Base-by-base conservation (phyloP, 441 rosid genomes). In the Arabidopsis hybrid region DNA sequence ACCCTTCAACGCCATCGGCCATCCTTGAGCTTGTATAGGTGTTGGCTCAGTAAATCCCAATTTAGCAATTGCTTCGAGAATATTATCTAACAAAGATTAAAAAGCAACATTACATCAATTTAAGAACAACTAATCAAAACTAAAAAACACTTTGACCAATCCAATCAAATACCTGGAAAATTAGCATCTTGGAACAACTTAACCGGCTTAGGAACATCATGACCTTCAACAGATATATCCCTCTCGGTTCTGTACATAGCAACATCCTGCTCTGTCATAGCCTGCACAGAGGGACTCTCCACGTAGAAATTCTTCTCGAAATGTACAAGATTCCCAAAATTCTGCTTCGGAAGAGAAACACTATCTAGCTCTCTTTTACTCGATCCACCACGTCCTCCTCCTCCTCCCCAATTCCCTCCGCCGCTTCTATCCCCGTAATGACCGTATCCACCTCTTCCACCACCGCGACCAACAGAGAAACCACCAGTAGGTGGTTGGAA, bases 1-100 rank as follows among this genome's bases (percentile, higher is more conserved):
- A 69, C 97, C 97, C 87, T 90, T 93, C 43, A 95, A 81, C 50
- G 98, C 99, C 99, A 95, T 91, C 1, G 99, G 97, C 98, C 97
- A 93, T 9, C 97, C 98, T 78, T 91, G 97, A 72, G 98, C 84
- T 78, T 95, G 98, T 72, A 95, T 95, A 0, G 99, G 87, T 2
- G 98, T 93, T 10, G 99, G 99, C 87, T 95, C 98, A 49, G 84
- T 89, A 74, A 93, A 95, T 67, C 99, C 99, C 85, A 90, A 58
- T 52, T 82, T 91, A 18, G 91, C 82, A 82, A 95, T 88, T 43
- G 88, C 97, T 35, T 93, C 94, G 12, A 95, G 92, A 83, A 92
- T 89, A 74, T 90, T 89, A 74, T 65, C 99, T 95, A 84, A 39
- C 17, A 67, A 1, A 76, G 16, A 4, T 17, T 17, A 60, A 16